Evolutionary conservation across 108 stramenopile genomes (phyloP), one percentile per base, ranked within the genome.

Genomic region (Conticribra guillardii): DNA sequence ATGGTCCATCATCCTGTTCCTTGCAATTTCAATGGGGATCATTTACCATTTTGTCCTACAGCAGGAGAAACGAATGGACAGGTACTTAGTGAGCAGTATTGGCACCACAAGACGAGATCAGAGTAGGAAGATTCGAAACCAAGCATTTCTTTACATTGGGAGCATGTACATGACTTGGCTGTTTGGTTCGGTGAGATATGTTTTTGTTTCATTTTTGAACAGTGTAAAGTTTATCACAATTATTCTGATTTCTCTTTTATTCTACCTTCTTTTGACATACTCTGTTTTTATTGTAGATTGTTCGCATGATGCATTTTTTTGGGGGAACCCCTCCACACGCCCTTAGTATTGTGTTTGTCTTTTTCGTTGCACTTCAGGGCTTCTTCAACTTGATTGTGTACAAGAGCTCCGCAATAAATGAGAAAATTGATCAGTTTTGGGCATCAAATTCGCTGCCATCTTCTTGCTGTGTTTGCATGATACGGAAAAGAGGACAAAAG

Each of bases 341-440:
- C 45, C 23, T 69, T 24, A 49, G n/a, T 47, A 3, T 60, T 7
- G 41, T 73, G 18, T 64, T 66, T n/a, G 64, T 66, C 18, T 65
- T 50, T 3, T 73, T 73, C 5, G 28, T 73, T 29, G 64, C 71
- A 17, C 34, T 73, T 18, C 64, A 66, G 24, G 71, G 71, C 14
- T 65, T 66, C 63, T 73, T 73, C 31, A 73, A 73, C 16, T 26
- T 64, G 4, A 2, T 55, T 16, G 54, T 65, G 0, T 73, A 73
- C 37, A 41, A 9, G 11, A 23, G 53, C 27, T 11, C 37, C 37
- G 11, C 8, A 11, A 41, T 5, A 41, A 41, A 11, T 9, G 11
- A 41, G 11, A 9, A 9, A 9, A 9, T 41, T 5, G 11, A 41
- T 41, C 8, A 41, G 8, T 41, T 41, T 41, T n/a, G n/a, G n/a